Evolutionary conservation across 495 filamentous ascomycete genomes (phyloP).

Genomic region (Halenospora varia): DNA sequence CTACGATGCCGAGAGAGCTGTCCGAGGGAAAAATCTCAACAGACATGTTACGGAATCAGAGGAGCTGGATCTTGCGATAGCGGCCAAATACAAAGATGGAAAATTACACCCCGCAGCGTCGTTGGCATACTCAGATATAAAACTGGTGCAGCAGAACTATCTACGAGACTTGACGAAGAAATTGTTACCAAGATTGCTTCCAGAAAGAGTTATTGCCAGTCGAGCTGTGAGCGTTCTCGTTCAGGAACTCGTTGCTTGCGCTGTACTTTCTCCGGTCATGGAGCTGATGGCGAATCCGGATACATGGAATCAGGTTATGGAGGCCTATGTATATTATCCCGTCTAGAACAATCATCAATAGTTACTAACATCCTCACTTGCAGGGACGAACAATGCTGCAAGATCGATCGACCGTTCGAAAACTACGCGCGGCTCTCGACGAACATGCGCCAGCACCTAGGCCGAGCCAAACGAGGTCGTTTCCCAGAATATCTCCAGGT

Average conservation of each 20-base stretch:
- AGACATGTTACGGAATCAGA: slow-evolving; percentile 93
- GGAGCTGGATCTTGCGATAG: slow-evolving; percentile 91
- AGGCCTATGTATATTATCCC: slow-evolving; percentile 57
- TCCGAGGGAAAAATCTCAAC: slow-evolving; percentile 82
- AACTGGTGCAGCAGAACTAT: slow-evolving; percentile 80
- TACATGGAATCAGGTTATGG: slow-evolving; percentile 94
- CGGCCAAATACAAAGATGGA: slow-evolving; percentile 85
- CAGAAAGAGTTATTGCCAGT: slow-evolving; percentile 68
- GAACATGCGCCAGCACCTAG: slow-evolving; percentile 84
- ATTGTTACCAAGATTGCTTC: slow-evolving; percentile 73
- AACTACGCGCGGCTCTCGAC: slow-evolving; percentile 88
- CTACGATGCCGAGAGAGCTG: slow-evolving; percentile 80
- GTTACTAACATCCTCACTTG: slow-evolving; percentile 5
- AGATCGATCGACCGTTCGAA: slow-evolving; percentile 92
- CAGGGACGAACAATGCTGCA: slow-evolving; percentile 83
- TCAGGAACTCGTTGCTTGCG: slow-evolving; percentile 79
- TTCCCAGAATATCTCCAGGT: slow-evolving; percentile 56
- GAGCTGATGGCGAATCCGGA: slow-evolving; percentile 81
- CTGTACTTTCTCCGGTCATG: slow-evolving; percentile 67
- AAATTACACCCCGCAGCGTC: slow-evolving; percentile 87
- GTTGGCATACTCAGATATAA: slow-evolving; percentile 75
- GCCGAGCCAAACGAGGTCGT: slow-evolving; percentile 53
- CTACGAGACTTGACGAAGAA: slow-evolving; percentile 64
- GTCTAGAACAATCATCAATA: not conserved
- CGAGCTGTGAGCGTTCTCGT: slow-evolving; percentile 74